Evolutionary conservation across 441 rosid genomes (phyloP).

Genomic region (Eruca vesicaria): DNA sequence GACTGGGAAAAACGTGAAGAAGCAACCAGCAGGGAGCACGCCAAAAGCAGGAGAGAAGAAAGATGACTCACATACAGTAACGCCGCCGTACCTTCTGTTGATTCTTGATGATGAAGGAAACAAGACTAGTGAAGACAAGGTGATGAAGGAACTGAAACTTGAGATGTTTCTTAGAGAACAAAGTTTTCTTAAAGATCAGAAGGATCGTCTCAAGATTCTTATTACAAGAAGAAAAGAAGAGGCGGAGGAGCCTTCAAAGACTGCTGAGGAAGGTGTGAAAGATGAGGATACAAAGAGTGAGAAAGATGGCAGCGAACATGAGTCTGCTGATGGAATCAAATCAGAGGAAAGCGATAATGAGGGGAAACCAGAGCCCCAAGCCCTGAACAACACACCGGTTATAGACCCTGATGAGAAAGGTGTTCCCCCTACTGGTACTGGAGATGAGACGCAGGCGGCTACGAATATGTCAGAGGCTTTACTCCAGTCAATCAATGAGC

Average conservation of each 20-base stretch:
- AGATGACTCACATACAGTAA: neutral
- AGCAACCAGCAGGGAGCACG: neutral
- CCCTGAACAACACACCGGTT: neutral
- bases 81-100: slow-evolving; percentile 7
- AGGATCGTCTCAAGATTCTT: slow-evolving; percentile 11
- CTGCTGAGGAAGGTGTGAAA: neutral
- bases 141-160: neutral
- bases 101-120: slow-evolving; percentile 37
- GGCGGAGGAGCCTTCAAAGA: neutral
- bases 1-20: slow-evolving; percentile 1
- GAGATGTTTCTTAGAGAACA: neutral
- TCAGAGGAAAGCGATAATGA: neutral
- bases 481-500: neutral
- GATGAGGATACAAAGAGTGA: neutral
- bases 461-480: neutral
- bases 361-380: neutral
- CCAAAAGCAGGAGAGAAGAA: neutral
- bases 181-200: neutral
- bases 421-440: neutral
- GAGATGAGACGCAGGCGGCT: neutral
- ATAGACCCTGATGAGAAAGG: neutral
- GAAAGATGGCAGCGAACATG: neutral
- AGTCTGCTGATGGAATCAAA: neutral
- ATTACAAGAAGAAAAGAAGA: slow-evolving; percentile 27
- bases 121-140: neutral